Conservation (phyloP, 2,329 filamentous ascomycete genomes). For the Tolypocladium sp. region DNA sequence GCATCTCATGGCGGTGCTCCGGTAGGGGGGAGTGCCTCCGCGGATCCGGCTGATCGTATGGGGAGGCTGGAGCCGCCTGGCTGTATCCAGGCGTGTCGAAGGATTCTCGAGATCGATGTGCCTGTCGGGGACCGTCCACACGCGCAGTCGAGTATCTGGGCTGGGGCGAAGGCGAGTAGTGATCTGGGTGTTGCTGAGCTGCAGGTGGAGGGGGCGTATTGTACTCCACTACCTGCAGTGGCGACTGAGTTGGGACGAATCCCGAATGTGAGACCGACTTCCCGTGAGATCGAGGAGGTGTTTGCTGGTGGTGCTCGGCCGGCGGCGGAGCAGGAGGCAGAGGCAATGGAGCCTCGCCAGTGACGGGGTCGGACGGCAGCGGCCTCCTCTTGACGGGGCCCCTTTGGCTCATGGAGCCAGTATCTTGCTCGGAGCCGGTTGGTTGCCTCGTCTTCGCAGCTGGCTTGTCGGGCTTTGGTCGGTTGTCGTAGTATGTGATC, state of each 20-base stretch:
- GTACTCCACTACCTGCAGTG: constrained; percentile 44
- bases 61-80: constrained; percentile 16
- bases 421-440: constrained; percentile 24
- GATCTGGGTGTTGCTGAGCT: constrained; percentile 23
- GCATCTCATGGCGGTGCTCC: constrained; percentile 22
- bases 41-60: constrained; percentile 28
- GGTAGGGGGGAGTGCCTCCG: constrained; percentile 22
- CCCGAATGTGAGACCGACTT: constrained; percentile 26
- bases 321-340: constrained; percentile 14
- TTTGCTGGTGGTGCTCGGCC: constrained; percentile 32
- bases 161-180: constrained; percentile 24
- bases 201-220: constrained; percentile 28
- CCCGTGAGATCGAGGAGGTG: constrained; percentile 37
- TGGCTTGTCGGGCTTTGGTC: constrained; percentile 70
- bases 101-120: constrained; percentile 23
- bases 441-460: constrained; percentile 43
- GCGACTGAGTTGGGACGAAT: constrained; percentile 42
- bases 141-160: constrained; percentile 9
- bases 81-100: constrained; percentile 27
- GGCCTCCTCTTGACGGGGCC: constrained; percentile 73
- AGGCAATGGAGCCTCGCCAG: constrained; percentile 35
- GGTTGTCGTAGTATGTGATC: constrained; percentile 88
- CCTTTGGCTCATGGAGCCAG: constrained; percentile 34
- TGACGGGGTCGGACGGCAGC: constrained; percentile 69
- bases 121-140: constrained; percentile 17